A percentile compares a stretch with the other conserved stretches of the same genome.
Evolutionary conservation across 139 green algal species (phyloP).

Genomic region (Nannochloris sp.): DNA sequence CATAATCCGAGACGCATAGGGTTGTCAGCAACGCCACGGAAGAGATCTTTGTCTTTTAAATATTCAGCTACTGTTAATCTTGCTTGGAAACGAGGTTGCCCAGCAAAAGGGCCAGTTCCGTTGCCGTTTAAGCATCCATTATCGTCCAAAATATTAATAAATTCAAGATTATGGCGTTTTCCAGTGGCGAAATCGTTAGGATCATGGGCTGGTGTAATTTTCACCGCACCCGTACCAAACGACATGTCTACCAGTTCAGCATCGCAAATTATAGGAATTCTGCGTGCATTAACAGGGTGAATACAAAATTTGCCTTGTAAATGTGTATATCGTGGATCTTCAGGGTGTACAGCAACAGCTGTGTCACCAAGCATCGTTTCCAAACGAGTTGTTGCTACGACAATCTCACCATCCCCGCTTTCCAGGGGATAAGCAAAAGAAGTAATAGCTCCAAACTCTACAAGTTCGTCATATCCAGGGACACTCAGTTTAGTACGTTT

Average conservation of each 20-base stretch:
- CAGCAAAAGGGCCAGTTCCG: conserved; percentile 72
- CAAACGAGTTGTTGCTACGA: conserved; percentile 85
- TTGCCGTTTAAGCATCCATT: conserved; percentile 75
- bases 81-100: conserved; percentile 83
- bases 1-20: conserved; percentile 91
- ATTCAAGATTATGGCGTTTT: conserved; percentile 82
- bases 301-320: conserved; percentile 75
- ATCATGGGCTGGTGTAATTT: conserved; percentile 97
- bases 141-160: conserved; percentile 94
- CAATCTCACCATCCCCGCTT: conserved; percentile 62
- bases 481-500: conserved; percentile 66
- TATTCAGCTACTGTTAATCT: conserved; percentile 75
- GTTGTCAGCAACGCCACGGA: conserved; percentile 79
- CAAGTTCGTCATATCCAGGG: conserved; percentile 63
- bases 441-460: conserved; percentile 95
- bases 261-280: conserved; percentile 91
- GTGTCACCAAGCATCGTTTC: conserved; percentile 97
- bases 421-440: conserved; percentile 93
- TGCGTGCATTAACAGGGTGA: conserved; percentile 77
- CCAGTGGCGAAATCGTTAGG: conserved; percentile 91
- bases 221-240: conserved; percentile 89
- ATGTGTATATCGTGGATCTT: conserved; percentile 78
- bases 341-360: conserved; percentile 90
- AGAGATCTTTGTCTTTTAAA: conserved; percentile 76
- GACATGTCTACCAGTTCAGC: conserved; percentile 89